Evolutionary conservation across 2,329 filamentous ascomycete species (phyloP), one percentile per base, ranked within the genome.

Genomic region (Biscogniauxia marginata): DNA sequence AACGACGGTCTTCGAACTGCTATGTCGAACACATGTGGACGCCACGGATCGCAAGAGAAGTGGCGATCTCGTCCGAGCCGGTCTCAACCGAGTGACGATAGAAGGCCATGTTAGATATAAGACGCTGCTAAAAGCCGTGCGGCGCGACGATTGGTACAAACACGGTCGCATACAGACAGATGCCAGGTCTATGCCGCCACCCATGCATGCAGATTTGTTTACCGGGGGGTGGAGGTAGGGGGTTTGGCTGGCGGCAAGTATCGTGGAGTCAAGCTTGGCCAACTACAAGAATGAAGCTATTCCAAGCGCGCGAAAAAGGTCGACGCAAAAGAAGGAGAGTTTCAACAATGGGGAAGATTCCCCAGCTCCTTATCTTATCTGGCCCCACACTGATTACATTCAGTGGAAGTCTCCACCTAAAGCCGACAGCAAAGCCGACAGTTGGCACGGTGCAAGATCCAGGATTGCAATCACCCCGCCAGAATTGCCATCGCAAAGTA

Each of bases 181-280:
- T 57, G 61, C 55, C 59, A 62, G 52, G 59, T 53, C 61, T 30
- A 60, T 58, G 61, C 66, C 65, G 58, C 62, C 59, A 67, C 67
- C 68, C 69, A 71, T 71, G 62, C 69, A 71, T 69, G 62, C 67
- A 56, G 58, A 63, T 60, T 63, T 62, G 30, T 21, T 2, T 39
- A 4, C 30, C 30, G 30, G 24, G 24, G 11, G 8, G 24, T 49
- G 22, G 39, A n/a, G n/a, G n/a, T n/a, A n/a, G n/a, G n/a, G n/a
- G n/a, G n/a, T 49, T 51, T 16, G 50, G 30, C 30, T 52, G 34
- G 53, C 56, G 43, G 34, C 25, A 53, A n/a, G 49, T 46, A 21
- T 50, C 20, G 46, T 52, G 45, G 22, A 9, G 19, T 49, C 24
- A 13, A 25, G 34, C 46, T 25, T 52, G 4, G 25, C 25, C 13